Percentiles rank a stretch among this genome's conserved stretches.
Evolutionary conservation across 2,329 filamentous ascomycete species (phyloP).

Genomic region (Aspergillus arachidicola): DNA sequence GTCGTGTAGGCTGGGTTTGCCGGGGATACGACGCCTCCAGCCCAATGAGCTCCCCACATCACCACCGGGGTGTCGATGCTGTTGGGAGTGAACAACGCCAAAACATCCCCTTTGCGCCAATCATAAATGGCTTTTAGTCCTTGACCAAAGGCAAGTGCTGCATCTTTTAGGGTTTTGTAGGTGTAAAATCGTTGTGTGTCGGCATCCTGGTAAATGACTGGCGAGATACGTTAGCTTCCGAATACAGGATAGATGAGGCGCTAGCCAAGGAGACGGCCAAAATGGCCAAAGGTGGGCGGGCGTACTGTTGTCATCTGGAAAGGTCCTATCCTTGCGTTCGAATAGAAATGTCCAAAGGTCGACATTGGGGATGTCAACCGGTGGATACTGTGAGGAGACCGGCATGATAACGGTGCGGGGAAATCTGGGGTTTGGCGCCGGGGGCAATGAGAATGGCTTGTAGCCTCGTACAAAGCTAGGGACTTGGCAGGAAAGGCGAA

Average conservation of each 20-base stretch:
- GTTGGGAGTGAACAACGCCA: slow-evolving; percentile 83
- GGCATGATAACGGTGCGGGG: slow-evolving; percentile 61
- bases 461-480: background rate
- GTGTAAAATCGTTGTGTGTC: slow-evolving; percentile 72
- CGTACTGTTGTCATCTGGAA: slow-evolving; percentile 72
- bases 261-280: background rate
- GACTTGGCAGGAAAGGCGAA: background rate
- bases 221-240: slow-evolving; percentile 13
- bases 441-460: background rate
- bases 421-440: slow-evolving; percentile 8
- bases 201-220: slow-evolving; percentile 78
- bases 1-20: slow-evolving; percentile 86
- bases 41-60: slow-evolving; percentile 80
- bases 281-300: background rate
- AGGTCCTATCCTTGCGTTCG: slow-evolving; percentile 66
- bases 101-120: slow-evolving; percentile 81
- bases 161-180: slow-evolving; percentile 65
- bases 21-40: slow-evolving; percentile 78
- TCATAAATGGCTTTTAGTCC: slow-evolving; percentile 73
- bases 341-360: slow-evolving; percentile 82
- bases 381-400: slow-evolving; percentile 65
- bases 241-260: background rate
- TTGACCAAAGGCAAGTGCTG: slow-evolving; percentile 75
- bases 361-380: slow-evolving; percentile 69
- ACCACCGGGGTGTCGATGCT: slow-evolving; percentile 78